Evolutionary conservation across 495 filamentous ascomycete genomes (phyloP).

Genomic region (Gamarada debralockiae): DNA sequence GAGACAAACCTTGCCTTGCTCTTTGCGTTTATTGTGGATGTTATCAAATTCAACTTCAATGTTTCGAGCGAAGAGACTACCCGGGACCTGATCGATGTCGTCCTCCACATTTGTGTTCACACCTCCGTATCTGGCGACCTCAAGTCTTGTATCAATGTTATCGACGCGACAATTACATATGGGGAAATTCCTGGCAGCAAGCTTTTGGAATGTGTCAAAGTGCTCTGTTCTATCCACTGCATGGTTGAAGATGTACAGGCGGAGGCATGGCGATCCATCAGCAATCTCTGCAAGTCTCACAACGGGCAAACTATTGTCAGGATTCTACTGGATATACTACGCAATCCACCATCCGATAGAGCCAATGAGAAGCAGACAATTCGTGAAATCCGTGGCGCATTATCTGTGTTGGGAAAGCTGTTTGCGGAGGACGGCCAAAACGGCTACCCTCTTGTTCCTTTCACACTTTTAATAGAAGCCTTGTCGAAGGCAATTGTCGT

Average conservation of each 20-base stretch:
- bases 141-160: constrained; percentile 66
- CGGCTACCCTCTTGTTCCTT: constrained; percentile 58
- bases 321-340: constrained; percentile 59
- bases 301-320: constrained; percentile 67
- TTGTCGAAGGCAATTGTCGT: constrained; percentile 50
- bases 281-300: constrained; percentile 75
- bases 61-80: constrained; percentile 66
- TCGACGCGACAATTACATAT: constrained; percentile 78
- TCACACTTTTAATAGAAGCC: constrained; percentile 53
- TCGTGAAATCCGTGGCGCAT: constrained; percentile 58
- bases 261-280: constrained; percentile 70
- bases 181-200: constrained; percentile 65
- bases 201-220: constrained; percentile 66
- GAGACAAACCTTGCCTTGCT: constrained; percentile 65
- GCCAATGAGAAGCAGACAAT: constrained; percentile 54
- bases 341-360: constrained; percentile 40
- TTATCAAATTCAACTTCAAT: constrained; percentile 82
- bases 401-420: constrained; percentile 65
- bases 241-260: constrained; percentile 66
- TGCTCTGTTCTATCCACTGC: constrained; percentile 79
- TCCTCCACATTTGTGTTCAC: constrained; percentile 69
- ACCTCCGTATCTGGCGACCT: constrained; percentile 73
- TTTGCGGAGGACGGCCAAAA: constrained; percentile 54
- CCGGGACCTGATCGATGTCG: constrained; percentile 57
- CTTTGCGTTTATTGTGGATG: constrained; percentile 69